A percentile compares a stretch with the other conserved stretches of the same genome.
Evolutionary conservation across 2,329 filamentous ascomycete species (phyloP).

Genomic region (Hansfordia pulvinata): DNA sequence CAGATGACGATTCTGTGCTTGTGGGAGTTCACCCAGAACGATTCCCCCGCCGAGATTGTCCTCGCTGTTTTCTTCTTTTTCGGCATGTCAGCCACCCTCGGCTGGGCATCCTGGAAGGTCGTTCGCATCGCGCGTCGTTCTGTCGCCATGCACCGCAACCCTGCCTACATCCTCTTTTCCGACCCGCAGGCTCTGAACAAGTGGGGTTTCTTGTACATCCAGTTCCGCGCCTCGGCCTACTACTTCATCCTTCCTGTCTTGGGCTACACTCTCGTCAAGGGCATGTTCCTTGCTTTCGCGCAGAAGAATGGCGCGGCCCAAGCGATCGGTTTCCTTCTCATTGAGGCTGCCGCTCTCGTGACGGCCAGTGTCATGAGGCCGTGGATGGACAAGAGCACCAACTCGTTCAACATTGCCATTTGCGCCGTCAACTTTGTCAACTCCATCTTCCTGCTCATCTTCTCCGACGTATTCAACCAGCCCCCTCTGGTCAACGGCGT

Average conservation of each 20-base stretch:
- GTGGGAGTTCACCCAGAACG: slow-evolving; percentile 69
- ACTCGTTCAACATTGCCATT: slow-evolving; percentile 80
- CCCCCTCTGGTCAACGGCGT: slow-evolving; percentile 67
- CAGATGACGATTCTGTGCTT: slow-evolving; percentile 74
- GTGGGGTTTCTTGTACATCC: slow-evolving; percentile 85
- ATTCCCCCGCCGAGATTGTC: slow-evolving; percentile 68
- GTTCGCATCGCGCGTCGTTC: slow-evolving; percentile 70
- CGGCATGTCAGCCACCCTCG: slow-evolving; percentile 58
- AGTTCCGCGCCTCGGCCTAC: slow-evolving; percentile 79
- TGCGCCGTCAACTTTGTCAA: slow-evolving; percentile 72
- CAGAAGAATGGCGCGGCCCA: slow-evolving; percentile 56
- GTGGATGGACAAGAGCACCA: slow-evolving; percentile 95
- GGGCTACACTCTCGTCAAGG: slow-evolving; percentile 61
- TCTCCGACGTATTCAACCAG: slow-evolving; percentile 69
- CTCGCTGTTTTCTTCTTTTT: slow-evolving; percentile 71
- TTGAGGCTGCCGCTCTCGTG: slow-evolving; percentile 62
- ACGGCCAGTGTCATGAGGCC: slow-evolving; percentile 61
- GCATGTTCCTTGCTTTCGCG: slow-evolving; percentile 67
- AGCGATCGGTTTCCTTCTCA: slow-evolving; percentile 61
- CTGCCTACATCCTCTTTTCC: slow-evolving; percentile 81
- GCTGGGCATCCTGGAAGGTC: slow-evolving; percentile 72
- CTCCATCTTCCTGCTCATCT: slow-evolving; percentile 66
- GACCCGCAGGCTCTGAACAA: slow-evolving; percentile 77
- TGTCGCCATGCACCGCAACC: slow-evolving; percentile 77
- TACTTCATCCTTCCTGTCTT: slow-evolving; percentile 73